Conservation (phyloP, 306 rosid genomes). For the Vigna hirtella region DNA sequence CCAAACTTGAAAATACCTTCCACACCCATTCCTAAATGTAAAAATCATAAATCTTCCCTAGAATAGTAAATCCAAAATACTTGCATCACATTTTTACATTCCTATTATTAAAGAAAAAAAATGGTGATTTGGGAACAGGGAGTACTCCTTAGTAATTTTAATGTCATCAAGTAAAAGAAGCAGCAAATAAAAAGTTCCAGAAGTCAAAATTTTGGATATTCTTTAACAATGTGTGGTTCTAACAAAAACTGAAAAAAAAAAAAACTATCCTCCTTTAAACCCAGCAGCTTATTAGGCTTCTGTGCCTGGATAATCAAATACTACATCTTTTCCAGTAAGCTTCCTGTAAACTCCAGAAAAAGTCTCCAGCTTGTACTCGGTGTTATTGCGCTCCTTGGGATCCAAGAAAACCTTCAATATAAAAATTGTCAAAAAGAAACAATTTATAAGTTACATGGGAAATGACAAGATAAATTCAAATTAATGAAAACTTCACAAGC, state of each 20-base stretch:
- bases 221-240: neutral
- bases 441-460: neutral
- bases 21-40: too few species aligned
- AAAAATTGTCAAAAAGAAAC: neutral
- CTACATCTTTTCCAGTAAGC: slow-evolving; percentile 67
- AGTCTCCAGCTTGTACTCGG: slow-evolving; percentile 68
- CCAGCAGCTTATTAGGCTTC: slow-evolving; percentile 46
- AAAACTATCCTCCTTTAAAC: neutral
- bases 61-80: too few species aligned
- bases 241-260: neutral
- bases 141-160: neutral
- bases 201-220: slow-evolving; percentile 40
- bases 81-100: too few species aligned
- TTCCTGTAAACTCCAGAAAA: slow-evolving; percentile 67
- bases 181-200: slow-evolving; percentile 13
- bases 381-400: slow-evolving; percentile 73
- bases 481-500: neutral
- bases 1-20: too few species aligned
- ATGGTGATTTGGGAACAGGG: neutral
- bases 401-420: slow-evolving; percentile 60
- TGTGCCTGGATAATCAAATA: slow-evolving; percentile 60
- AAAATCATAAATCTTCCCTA: too few species aligned
- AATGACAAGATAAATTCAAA: neutral
- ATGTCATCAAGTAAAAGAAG: slow-evolving; percentile 4
- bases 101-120: too few species aligned